Conservation (phyloP, 345 rosid genomes). For the Boechera stricta region DNA sequence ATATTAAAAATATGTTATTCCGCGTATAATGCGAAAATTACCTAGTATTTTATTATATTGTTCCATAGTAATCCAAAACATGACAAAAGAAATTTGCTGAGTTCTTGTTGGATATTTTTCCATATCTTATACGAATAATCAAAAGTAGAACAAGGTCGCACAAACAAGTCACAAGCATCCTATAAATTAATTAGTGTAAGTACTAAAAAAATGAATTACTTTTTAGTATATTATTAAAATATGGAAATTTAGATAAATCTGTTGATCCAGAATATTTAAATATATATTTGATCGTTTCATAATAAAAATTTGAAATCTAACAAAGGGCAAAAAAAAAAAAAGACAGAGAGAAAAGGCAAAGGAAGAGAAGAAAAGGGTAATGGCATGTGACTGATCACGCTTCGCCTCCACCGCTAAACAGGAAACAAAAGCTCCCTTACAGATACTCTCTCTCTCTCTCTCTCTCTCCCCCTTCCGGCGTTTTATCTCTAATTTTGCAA, state of each 20-base stretch:
- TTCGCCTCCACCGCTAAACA: slow-evolving; percentile 44
- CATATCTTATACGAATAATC: slow-evolving; percentile 11
- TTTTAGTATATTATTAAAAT: slow-evolving; percentile 17
- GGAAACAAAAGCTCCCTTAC: background rate
- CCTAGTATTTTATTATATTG: background rate
- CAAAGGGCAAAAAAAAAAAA: slow-evolving; percentile 5
- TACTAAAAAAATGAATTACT: slow-evolving; percentile 3
- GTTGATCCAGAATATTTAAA: background rate
- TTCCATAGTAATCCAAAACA: slow-evolving; percentile 14
- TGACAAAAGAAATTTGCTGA: slow-evolving; percentile 4
- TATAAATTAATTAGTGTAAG: background rate
- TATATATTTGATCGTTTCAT: background rate
- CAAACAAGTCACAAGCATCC: background rate
- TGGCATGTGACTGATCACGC: slow-evolving; percentile 46
- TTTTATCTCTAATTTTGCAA: slow-evolving; percentile 16
- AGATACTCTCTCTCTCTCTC: slow-evolving; percentile 14
- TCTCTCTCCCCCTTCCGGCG: slow-evolving; percentile 31
- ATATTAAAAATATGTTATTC: too few species aligned
- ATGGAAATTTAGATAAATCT: slow-evolving; percentile 9
- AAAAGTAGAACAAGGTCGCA: slow-evolving; percentile 16
- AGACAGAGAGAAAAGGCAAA: slow-evolving; percentile 17
- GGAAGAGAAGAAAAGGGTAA: slow-evolving; percentile 24
- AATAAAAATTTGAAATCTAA: slow-evolving; percentile 28
- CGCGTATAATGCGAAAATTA: too few species aligned
- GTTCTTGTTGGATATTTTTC: slow-evolving; percentile 14